Percentiles rank a stretch among this genome's conserved stretches.
Evolutionary conservation across 768 basidiomycete genomes (phyloP).

Genomic region (Hysterangium stoloniferum): DNA sequence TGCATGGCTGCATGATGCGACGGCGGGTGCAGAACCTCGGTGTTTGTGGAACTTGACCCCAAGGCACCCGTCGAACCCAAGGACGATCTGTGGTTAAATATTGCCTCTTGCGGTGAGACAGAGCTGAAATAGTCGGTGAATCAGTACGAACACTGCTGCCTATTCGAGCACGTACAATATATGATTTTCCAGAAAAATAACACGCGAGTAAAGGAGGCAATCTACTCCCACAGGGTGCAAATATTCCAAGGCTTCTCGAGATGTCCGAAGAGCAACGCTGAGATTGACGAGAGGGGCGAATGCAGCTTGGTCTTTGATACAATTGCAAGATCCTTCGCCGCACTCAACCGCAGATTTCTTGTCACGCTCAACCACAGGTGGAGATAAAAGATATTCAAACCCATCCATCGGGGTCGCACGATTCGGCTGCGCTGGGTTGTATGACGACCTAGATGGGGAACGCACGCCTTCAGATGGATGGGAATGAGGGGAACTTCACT

Average conservation of each 20-base stretch:
- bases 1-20: too few relatives aligned
- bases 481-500: neutral
- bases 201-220: neutral
- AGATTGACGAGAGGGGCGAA: constrained; percentile 5
- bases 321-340: too few relatives aligned
- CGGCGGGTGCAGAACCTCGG: too few relatives aligned
- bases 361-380: neutral
- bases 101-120: too few relatives aligned
- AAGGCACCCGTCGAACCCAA: too few relatives aligned
- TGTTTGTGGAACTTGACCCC: too few relatives aligned
- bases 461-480: neutral
- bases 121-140: too few relatives aligned
- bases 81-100: too few relatives aligned
- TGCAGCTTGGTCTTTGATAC: neutral
- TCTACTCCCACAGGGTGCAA: neutral
- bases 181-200: neutral
- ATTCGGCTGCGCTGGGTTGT: neutral
- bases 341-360: too few relatives aligned
- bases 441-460: neutral
- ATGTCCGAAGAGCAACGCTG: constrained; percentile 5
- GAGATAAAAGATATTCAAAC: neutral
- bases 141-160: too few relatives aligned
- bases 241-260: constrained; percentile 1
- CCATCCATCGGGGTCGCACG: neutral
- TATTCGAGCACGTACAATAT: constrained; percentile 10